Evolutionary conservation across 257 asterid species (phyloP).

Genomic region (Plectranthus barbatus): DNA sequence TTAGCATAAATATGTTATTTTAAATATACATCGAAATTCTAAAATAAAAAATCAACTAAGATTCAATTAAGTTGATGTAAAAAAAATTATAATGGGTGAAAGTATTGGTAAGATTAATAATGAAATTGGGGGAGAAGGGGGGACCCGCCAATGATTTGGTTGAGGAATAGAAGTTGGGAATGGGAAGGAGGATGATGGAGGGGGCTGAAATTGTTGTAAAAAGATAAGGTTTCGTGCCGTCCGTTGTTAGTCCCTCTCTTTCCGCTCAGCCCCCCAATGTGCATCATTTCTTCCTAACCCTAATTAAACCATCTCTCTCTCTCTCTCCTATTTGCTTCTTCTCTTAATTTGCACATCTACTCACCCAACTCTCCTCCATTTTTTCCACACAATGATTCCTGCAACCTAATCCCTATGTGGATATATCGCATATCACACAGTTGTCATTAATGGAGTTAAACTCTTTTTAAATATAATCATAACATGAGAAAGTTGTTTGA

Average conservation of each 20-base stretch:
- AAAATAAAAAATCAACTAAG: too few species aligned
- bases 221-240: constrained; percentile 20
- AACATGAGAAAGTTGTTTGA: too few species aligned
- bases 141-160: constrained; percentile 40
- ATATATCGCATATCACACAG: too few species aligned
- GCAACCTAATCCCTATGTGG: not conserved
- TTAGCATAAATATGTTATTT: too few species aligned
- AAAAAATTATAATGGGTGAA: too few species aligned
- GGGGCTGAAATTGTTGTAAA: not conserved
- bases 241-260: constrained; percentile 43
- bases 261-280: constrained; percentile 39
- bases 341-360: constrained; percentile 7
- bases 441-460: too few species aligned
- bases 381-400: too few species aligned
- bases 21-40: too few species aligned
- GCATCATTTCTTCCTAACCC: not conserved
- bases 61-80: too few species aligned
- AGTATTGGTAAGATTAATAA: too few species aligned
- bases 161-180: constrained; percentile 10
- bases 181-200: constrained; percentile 17
- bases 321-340: not conserved
- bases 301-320: not conserved
- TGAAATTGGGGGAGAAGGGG: too few species aligned
- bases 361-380: not conserved
- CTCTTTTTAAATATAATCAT: too few species aligned